Evolutionary conservation across 2,329 filamentous ascomycete genomes (phyloP).

Genomic region (Amylocarpus encephaloides): DNA sequence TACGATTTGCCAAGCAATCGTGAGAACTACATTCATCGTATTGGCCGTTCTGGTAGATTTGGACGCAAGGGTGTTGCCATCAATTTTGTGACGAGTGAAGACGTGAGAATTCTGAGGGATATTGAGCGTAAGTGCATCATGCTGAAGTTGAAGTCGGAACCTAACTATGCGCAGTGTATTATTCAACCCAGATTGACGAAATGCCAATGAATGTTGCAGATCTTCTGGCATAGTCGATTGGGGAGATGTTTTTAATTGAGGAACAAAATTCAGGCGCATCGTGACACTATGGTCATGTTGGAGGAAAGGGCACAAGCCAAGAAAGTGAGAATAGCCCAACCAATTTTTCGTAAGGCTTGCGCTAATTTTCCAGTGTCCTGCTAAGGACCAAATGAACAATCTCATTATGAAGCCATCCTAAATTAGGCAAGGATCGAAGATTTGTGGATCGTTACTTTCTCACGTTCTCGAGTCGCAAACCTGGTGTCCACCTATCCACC

Average conservation of each 20-base stretch:
- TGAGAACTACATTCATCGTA: constrained; percentile 99
- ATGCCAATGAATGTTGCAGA: constrained; percentile 70
- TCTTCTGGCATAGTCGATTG: constrained; percentile 26
- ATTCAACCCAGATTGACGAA: constrained; percentile 73
- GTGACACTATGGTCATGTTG: constrained; percentile 16
- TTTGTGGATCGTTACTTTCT: too few species aligned
- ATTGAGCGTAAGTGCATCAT: constrained; percentile 70
- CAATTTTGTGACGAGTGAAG: constrained; percentile 98
- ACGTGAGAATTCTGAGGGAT: constrained; percentile 93
- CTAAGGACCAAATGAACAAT: too few species aligned
- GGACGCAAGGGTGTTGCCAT: constrained; percentile 99
- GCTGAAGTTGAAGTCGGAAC: background rate
- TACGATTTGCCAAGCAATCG: constrained; percentile 98
- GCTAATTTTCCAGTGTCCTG: too few species aligned
- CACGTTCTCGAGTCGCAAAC: too few species aligned
- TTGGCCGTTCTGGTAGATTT: constrained; percentile 99
- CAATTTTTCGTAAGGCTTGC: background rate
- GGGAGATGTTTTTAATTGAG: background rate
- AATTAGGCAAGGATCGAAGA: too few species aligned
- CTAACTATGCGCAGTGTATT: constrained; percentile 50
- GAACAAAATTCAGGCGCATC: constrained; percentile 17
- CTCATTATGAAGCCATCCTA: too few species aligned
- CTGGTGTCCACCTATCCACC: too few species aligned
- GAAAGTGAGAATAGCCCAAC: constrained; percentile 19
- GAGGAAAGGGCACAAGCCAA: constrained; percentile 27